Percentiles rank a stretch among this genome's conserved stretches.
These are phyloP conservation scores for Przewalskia tangutica DNA, from an alignment of 257 asterid genomes.

Conservation along the genomic window DNA sequence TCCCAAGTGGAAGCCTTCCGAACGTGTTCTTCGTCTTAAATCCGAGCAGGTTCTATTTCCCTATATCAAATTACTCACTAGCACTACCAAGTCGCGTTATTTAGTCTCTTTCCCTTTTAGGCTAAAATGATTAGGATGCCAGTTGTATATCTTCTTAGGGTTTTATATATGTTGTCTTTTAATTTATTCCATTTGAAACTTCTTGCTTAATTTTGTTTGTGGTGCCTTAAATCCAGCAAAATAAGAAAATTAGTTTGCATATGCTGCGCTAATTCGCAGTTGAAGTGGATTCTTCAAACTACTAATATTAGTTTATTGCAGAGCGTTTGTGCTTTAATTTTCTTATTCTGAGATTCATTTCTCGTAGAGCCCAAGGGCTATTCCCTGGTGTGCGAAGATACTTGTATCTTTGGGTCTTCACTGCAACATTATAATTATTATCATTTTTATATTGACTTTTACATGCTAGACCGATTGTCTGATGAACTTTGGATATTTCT, in stretches of 20 bases:
- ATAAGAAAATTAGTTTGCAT: not conserved
- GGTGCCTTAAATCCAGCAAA: not conserved
- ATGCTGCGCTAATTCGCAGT: not conserved
- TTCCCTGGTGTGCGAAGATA: not conserved
- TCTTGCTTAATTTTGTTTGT: not conserved
- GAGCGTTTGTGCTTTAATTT: not conserved
- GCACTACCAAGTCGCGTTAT: not conserved
- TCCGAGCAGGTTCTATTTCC: conserved; percentile 49
- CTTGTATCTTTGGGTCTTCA: not conserved
- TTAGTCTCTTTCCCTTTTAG: not conserved
- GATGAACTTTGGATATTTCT: not conserved
- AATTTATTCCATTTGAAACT: not conserved
- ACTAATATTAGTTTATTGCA: not conserved
- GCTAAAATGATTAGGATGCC: not conserved
- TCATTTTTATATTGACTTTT: not conserved
- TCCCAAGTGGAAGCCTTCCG: conserved; percentile 75
- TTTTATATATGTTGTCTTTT: not conserved
- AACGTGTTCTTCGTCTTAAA: conserved; percentile 54
- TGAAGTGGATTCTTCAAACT: not conserved
- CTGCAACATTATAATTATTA: not conserved
- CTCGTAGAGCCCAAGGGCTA: not conserved
- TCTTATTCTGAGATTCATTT: not conserved
- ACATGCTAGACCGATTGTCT: not conserved
- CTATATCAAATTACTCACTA: not conserved
- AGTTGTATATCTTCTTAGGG: not conserved